Percentiles rank a stretch among this genome's conserved stretches.
These are phyloP conservation scores for Trichophaea hybrida DNA, from an alignment of 2,329 filamentous ascomycete genomes.

Conservation along the genomic window DNA sequence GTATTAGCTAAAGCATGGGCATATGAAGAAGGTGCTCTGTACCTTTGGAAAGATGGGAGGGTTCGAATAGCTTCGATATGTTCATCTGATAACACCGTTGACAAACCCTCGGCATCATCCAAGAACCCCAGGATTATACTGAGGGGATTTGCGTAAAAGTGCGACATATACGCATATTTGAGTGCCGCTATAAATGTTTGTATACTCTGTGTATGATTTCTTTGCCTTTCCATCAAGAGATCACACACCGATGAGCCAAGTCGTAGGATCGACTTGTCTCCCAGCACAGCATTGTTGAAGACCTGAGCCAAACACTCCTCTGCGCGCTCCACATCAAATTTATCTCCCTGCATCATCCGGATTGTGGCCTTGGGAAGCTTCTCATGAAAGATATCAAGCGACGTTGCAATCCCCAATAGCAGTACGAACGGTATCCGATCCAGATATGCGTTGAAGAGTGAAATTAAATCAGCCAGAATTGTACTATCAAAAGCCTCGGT, in stretches of 20 bases:
- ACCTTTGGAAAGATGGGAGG: conserved; percentile 50
- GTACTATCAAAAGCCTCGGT: conserved; percentile 65
- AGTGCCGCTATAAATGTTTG: conserved; percentile 56
- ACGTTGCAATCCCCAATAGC: conserved; percentile 68
- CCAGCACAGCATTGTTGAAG: conserved; percentile 50
- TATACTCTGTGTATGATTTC: conserved; percentile 62
- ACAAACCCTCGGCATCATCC: conserved; percentile 27
- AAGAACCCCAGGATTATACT: conserved; percentile 44
- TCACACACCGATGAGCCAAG: conserved; percentile 50
- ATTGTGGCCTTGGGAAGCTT: conserved; percentile 55
- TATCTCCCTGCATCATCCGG: conserved; percentile 50
- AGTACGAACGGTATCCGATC: conserved; percentile 63
- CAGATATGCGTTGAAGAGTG: conserved; percentile 53
- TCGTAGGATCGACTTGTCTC: conserved; percentile 42
- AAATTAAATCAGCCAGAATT: conserved; percentile 57
- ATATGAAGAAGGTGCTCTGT: conserved; percentile 4
- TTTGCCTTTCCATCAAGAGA: conserved; percentile 55
- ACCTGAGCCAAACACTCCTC: conserved; percentile 57
- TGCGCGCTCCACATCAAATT: conserved; percentile 65
- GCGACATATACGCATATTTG: conserved; percentile 75
- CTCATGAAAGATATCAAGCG: conserved; percentile 63
- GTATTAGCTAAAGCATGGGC: conserved; percentile 15
- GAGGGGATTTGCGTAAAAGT: conserved; percentile 66
- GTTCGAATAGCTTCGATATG: conserved; percentile 55
- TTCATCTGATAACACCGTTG: conserved; percentile 39